A percentile compares a stretch with the other conserved stretches of the same genome.
These are phyloP conservation scores for Penicillium verrucosum DNA, from an alignment of 2,329 filamentous ascomycete genomes.

Conservation along the genomic window DNA sequence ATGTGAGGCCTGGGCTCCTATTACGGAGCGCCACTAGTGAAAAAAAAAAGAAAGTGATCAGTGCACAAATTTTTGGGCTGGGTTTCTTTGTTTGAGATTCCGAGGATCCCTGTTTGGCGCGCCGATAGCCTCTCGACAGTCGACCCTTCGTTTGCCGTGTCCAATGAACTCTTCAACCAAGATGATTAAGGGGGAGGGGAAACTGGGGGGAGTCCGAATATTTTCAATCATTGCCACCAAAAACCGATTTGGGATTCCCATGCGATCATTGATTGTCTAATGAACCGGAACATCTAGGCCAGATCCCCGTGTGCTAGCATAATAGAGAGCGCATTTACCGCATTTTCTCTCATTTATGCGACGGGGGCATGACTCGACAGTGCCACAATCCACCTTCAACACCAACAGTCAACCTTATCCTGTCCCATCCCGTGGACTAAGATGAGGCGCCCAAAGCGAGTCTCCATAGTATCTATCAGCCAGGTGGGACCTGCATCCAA, in stretches of 20 bases:
- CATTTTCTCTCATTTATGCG: background rate
- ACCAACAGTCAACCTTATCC: background rate
- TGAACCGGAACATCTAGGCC: background rate
- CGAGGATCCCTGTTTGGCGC: conserved; percentile 3
- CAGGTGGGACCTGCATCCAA: background rate
- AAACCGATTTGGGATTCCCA: background rate
- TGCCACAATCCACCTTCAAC: background rate
- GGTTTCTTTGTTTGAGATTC: conserved; percentile 11
- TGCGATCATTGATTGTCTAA: background rate
- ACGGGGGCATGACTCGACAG: background rate
- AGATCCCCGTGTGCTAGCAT: conserved; percentile 3
- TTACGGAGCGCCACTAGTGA: background rate
- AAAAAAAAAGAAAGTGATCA: background rate
- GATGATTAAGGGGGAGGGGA: background rate
- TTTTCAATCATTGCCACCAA: background rate
- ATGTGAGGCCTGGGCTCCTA: background rate
- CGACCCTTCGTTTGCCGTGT: background rate
- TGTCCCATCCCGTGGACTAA: background rate
- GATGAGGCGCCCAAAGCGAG: background rate
- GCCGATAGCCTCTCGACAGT: background rate
- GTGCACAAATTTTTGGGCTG: background rate
- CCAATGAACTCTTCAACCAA: background rate
- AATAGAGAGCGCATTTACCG: background rate
- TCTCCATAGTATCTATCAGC: background rate
- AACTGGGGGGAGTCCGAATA: background rate